These are phyloP conservation scores for Fusarium buxicola DNA, from an alignment of 2,329 filamentous ascomycete genomes.

Conservation along the genomic window DNA sequence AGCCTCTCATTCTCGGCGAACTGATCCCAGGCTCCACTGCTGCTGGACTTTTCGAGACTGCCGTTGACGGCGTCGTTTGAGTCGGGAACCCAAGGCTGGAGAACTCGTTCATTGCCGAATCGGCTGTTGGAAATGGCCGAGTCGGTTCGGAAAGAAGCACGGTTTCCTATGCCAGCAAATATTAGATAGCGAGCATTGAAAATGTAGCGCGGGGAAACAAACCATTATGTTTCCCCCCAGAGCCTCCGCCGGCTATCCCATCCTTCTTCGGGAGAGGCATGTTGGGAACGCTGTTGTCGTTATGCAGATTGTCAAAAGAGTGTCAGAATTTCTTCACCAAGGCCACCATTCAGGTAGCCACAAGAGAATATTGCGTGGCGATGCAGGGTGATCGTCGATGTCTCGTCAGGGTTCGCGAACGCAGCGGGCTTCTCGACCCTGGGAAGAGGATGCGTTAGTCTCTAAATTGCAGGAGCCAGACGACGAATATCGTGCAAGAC, in stretches of 20 bases:
- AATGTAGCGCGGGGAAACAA: constrained; percentile 21
- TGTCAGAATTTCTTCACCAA: constrained; percentile 34
- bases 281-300: constrained; percentile 40
- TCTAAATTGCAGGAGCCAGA: not conserved
- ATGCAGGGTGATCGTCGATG: constrained; percentile 22
- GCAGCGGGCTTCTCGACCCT: constrained; percentile 30
- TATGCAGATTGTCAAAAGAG: constrained; percentile 42
- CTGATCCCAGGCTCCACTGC: constrained; percentile 81
- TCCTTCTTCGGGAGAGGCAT: constrained; percentile 58
- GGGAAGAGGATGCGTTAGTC: constrained; percentile 19
- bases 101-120: constrained; percentile 74
- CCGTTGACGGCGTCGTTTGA: constrained; percentile 71
- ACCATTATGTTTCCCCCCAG: constrained; percentile 54
- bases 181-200: constrained; percentile 19
- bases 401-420: constrained; percentile 31
- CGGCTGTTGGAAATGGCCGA: constrained; percentile 84
- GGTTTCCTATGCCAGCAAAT: constrained; percentile 65
- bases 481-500: not conserved
- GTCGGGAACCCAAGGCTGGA: constrained; percentile 86
- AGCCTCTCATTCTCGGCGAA: constrained; percentile 89
- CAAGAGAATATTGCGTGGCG: constrained; percentile 29
- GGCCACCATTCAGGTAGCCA: constrained; percentile 44
- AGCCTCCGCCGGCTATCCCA: constrained; percentile 47
- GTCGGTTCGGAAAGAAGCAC: constrained; percentile 84
- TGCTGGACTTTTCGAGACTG: constrained; percentile 73